Percentiles rank a stretch among this genome's conserved stretches.
Evolutionary conservation across 495 filamentous ascomycete genomes (phyloP).

Genomic region (Staphylotrichum tortipilum): DNA sequence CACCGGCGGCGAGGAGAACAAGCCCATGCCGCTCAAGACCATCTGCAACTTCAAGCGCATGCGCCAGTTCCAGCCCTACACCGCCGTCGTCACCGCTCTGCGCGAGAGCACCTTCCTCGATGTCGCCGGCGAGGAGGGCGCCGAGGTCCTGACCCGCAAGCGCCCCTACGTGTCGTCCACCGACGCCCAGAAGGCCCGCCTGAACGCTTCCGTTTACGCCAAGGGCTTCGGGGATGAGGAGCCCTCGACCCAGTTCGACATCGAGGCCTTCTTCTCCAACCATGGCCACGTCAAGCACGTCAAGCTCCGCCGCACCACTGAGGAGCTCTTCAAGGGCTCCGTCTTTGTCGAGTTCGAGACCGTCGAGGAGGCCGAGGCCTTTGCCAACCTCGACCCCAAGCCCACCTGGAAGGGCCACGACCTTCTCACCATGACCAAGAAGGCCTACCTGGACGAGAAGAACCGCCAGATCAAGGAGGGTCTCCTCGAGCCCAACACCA

Average conservation of each 20-base stretch:
- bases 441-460: slow-evolving; percentile 76
- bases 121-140: slow-evolving; percentile 52
- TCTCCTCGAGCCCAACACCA: slow-evolving; percentile 47
- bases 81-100: slow-evolving; percentile 72
- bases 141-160: slow-evolving; percentile 67
- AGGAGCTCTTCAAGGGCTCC: slow-evolving; percentile 77
- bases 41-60: slow-evolving; percentile 88
- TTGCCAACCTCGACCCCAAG: slow-evolving; percentile 69
- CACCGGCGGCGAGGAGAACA: slow-evolving; percentile 69
- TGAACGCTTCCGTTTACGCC: slow-evolving; percentile 39
- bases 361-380: slow-evolving; percentile 65
- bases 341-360: slow-evolving; percentile 85
- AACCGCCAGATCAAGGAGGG: slow-evolving; percentile 65
- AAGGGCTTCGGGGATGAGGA: slow-evolving; percentile 87
- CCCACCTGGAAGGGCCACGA: slow-evolving; percentile 70
- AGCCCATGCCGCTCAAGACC: slow-evolving; percentile 62
- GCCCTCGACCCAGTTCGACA: slow-evolving; percentile 73
- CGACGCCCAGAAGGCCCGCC: slow-evolving; percentile 23
- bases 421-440: slow-evolving; percentile 73
- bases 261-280: slow-evolving; percentile 82
- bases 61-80: slow-evolving; percentile 78
- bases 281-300: slow-evolving; percentile 75
- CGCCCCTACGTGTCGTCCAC: slow-evolving; percentile 40
- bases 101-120: slow-evolving; percentile 58
- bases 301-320: slow-evolving; percentile 68